phyloP scores from a whole-genome alignment of 73 alveolate species.

The Symbiodinium natans region DNA sequence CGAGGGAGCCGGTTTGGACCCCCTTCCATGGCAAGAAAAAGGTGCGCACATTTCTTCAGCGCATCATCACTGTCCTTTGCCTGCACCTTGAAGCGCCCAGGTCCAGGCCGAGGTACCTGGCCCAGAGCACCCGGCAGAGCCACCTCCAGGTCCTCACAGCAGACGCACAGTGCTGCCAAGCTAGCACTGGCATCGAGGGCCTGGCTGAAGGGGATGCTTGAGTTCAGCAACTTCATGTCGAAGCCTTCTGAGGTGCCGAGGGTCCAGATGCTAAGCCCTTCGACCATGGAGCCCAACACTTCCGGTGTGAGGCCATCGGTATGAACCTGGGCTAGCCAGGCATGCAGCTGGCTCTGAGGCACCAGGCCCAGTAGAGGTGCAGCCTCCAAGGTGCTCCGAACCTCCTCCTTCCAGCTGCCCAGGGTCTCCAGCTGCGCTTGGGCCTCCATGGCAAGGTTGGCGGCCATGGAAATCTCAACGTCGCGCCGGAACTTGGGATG shows the following conservation, averaged over 20 bases:
- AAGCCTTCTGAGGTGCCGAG: background rate
- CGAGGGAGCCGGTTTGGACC: too few relatives aligned
- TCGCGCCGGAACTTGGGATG: constrained; percentile 7
- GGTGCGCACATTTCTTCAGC: too few relatives aligned
- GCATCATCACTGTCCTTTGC: too few relatives aligned
- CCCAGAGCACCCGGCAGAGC: background rate
- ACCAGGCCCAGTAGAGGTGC: background rate
- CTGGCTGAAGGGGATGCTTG: too few relatives aligned
- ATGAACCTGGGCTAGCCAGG: background rate
- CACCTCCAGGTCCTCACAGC: constrained; percentile 16
- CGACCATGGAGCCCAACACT: background rate
- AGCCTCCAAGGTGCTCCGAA: background rate
- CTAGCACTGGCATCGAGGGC: background rate
- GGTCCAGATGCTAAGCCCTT: constrained; percentile 10
- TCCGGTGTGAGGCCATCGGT: background rate
- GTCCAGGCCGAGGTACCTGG: too few relatives aligned
- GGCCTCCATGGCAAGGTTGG: background rate
- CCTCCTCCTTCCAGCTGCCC: background rate
- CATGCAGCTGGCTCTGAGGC: background rate
- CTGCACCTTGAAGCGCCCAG: too few relatives aligned
- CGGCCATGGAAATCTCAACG: constrained; percentile 19
- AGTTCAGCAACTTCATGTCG: too few relatives aligned
- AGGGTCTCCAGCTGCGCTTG: background rate
- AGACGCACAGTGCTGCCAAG: background rate
- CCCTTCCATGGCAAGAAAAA: too few relatives aligned